Base-by-base conservation (phyloP, 2,329 filamentous ascomycete genomes). In the Aspergillus caelatus region DNA sequence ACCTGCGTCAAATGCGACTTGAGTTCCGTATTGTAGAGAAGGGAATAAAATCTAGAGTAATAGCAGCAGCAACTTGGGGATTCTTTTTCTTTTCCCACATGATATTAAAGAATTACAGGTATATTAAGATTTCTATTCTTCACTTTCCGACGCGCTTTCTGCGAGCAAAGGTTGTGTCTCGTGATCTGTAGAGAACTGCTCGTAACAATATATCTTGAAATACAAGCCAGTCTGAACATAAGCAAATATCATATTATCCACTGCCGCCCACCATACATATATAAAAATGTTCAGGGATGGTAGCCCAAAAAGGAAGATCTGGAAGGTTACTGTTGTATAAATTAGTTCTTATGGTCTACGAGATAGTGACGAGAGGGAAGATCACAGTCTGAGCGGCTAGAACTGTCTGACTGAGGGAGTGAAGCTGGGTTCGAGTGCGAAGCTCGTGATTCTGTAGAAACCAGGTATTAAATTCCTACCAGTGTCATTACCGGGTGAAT, bases 191-290 rank as follows among this genome's bases (percentile, higher is more conserved):
- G n/a, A 21, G 23, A 19, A 26, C 36, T 19, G 21, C 45, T 21
- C 36, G 12, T 57, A 8, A 8, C 26, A 12, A 41, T 36, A 7
- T 30, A 39, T 19, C 55, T 41, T 41, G 26, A 41, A 30, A n/a
- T 16, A 45, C 55, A 57, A 30, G 12, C 34, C 36, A 30, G 26
- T 30, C 55, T 57, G 36, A n/a, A 57, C 11, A 4, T 3, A 26
- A 8, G 36, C 39, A 57, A 57, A 57, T 30, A 57, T 19, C 21
- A 45, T 30, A n/a, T 57, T 57, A 45, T 57, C 55, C 11, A 45
- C 55, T 19, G 55, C 36, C 36, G 55, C 55, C 55, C 55, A 57
- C 55, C 21, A 41, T 30, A 57, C 16, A 26, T 28, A 45, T 11
- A 30, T 45, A 26, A 9, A 19, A 57, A 36, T 36, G 45, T 21